A percentile compares a stretch with the other conserved stretches of the same genome.
Conservation (phyloP, 2,329 filamentous ascomycete species). For the Emmonsiellopsis sp. region DNA sequence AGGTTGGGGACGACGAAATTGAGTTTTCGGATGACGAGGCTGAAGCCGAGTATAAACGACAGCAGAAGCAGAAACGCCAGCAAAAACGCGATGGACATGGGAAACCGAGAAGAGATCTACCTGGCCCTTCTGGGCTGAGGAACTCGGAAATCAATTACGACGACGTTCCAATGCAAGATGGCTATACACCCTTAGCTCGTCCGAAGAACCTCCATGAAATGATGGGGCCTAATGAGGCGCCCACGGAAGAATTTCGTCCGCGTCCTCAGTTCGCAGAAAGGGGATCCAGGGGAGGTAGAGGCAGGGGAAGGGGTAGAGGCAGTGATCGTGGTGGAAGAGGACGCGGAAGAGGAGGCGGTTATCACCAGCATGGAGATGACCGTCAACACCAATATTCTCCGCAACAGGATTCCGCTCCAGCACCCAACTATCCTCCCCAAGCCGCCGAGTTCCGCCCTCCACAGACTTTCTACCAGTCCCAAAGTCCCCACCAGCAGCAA, state of each 20-base stretch:
- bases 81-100: conserved; percentile 41
- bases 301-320: conserved; percentile 29
- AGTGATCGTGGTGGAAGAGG: conserved; percentile 21
- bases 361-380: conserved; percentile 1
- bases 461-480: conserved; percentile 15
- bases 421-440: background rate
- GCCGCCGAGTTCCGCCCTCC: background rate
- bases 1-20: conserved; percentile 72
- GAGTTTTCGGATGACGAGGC: conserved; percentile 97
- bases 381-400: background rate
- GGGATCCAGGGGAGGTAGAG: conserved; percentile 37
- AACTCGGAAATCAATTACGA: conserved; percentile 53
- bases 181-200: conserved; percentile 60
- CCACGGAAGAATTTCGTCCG: conserved; percentile 19
- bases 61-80: conserved; percentile 56
- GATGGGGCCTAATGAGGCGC: conserved; percentile 32
- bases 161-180: conserved; percentile 45
- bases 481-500: conserved; percentile 18
- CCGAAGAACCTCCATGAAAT: conserved; percentile 53
- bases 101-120: conserved; percentile 22
- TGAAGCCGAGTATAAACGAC: conserved; percentile 70
- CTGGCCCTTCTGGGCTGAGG: conserved; percentile 29
- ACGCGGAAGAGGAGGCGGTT: conserved; percentile 26
- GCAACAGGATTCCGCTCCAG: background rate
- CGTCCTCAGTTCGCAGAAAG: conserved; percentile 20